Conservation (phyloP, 495 filamentous ascomycete genomes). For the Venustampulla echinocandica region DNA sequence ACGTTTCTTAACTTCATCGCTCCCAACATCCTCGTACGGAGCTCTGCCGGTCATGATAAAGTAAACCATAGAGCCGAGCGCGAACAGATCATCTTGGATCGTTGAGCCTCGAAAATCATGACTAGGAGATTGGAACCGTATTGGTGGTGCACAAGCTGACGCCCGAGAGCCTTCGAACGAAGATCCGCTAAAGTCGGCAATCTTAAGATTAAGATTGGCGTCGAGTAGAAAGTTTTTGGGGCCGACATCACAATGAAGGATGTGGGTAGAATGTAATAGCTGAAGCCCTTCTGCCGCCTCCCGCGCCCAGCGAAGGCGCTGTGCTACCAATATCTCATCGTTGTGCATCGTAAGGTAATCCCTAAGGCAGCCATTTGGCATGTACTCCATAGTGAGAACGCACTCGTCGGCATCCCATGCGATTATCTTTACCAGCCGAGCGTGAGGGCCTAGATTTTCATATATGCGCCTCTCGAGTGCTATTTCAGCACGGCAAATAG, state of each 20-base stretch:
- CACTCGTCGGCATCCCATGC: slow-evolving; percentile 11
- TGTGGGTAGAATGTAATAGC: slow-evolving; percentile 19
- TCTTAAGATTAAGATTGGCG: slow-evolving; percentile 24
- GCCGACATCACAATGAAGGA: slow-evolving; percentile 27
- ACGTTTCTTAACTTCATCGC: no score
- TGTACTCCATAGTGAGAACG: slow-evolving; percentile 23
- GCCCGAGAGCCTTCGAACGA: slow-evolving; percentile 23
- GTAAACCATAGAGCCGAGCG: no score
- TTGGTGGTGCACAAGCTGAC: slow-evolving; percentile 22
- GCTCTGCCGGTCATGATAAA: no score
- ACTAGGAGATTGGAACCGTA: no score
- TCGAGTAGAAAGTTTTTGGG: slow-evolving; percentile 29
- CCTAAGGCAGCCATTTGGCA: slow-evolving; percentile 27
- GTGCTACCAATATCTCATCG: slow-evolving; percentile 12
- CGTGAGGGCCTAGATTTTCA: slow-evolving; percentile 9
- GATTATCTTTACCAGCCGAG: slow-evolving; percentile 13
- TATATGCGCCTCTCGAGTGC: slow-evolving; percentile 13
- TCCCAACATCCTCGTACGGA: no score
- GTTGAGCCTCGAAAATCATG: no score
- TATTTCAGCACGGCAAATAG: slow-evolving; percentile 9
- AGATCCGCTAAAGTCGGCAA: slow-evolving; percentile 25
- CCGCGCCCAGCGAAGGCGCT: slow-evolving; percentile 20
- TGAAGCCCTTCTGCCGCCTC: slow-evolving; percentile 25
- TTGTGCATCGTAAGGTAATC: slow-evolving; percentile 21
- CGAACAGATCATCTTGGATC: no score